phyloP scores from a whole-genome alignment of 2,329 filamentous ascomycete genomes.

The Fusarium napiforme region DNA sequence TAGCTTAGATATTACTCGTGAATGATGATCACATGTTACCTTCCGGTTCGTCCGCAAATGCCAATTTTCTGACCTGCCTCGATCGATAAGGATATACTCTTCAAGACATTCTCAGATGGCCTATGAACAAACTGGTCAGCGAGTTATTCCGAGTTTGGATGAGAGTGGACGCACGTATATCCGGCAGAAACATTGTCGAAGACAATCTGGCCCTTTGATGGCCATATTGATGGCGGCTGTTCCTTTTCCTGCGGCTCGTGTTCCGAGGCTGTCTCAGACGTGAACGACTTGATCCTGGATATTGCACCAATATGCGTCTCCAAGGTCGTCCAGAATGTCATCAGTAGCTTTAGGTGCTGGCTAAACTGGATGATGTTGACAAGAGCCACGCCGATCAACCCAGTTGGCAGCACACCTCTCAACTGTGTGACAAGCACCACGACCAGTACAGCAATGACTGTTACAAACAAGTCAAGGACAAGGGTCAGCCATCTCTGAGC shows the following conservation, averaged over 20 bases:
- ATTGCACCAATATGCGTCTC: conserved; percentile 46
- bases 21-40: neutral
- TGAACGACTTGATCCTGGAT: conserved; percentile 38
- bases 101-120: conserved; percentile 11
- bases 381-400: conserved; percentile 41
- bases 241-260: conserved; percentile 26
- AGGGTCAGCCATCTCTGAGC: conserved; percentile 43
- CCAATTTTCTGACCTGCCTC: conserved; percentile 32
- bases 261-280: conserved; percentile 19
- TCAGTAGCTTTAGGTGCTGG: conserved; percentile 44
- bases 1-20: neutral
- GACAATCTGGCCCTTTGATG: conserved; percentile 79
- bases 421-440: conserved; percentile 32
- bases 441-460: conserved; percentile 32
- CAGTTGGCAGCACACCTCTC: conserved; percentile 13
- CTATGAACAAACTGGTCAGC: neutral
- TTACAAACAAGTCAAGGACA: conserved; percentile 41
- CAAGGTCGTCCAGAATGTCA: conserved; percentile 48
- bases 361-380: conserved; percentile 47
- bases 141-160: accelerated
- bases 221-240: conserved; percentile 77
- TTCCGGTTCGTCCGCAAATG: conserved; percentile 35
- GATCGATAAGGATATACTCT: conserved; percentile 13
- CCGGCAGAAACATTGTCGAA: conserved; percentile 68
- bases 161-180: conserved; percentile 13